Conservation (phyloP, 768 basidiomycete genomes). For the Auricularia heimuer region DNA sequence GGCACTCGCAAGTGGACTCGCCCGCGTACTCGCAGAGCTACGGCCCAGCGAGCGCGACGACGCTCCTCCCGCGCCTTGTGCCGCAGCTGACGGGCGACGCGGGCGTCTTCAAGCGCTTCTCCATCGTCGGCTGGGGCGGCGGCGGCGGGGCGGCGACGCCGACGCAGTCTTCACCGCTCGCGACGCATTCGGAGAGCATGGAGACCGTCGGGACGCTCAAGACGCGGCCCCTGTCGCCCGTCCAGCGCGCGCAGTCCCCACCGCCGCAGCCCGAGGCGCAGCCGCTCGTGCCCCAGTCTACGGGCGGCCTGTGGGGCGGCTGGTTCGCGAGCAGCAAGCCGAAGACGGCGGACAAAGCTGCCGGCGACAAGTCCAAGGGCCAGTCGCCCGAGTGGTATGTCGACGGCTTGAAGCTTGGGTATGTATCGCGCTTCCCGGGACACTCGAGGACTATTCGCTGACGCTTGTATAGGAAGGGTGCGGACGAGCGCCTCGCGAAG, state of each 20-base stretch:
- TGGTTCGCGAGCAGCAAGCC: conserved; percentile 56
- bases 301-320: conserved; percentile 65
- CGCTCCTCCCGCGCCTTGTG: conserved; percentile 53
- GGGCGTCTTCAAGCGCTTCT: conserved; percentile 58
- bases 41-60: conserved; percentile 48
- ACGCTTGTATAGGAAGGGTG: conserved; percentile 25
- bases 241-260: background rate
- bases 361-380: conserved; percentile 27
- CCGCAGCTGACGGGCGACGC: conserved; percentile 70
- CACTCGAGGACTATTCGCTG: too few species aligned
- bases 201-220: conserved; percentile 17
- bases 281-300: conserved; percentile 50
- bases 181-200: conserved; percentile 1
- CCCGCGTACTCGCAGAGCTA: conserved; percentile 36
- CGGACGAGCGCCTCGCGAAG: conserved; percentile 57
- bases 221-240: background rate
- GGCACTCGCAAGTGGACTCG: conserved; percentile 8
- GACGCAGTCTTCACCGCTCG: conserved; percentile 16
- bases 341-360: conserved; percentile 16
- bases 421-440: background rate
- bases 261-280: conserved; percentile 15
- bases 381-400: conserved; percentile 56
- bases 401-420: conserved; percentile 42
- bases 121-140: conserved; percentile 50
- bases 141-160: conserved; percentile 7